A percentile compares a stretch with the other conserved stretches of the same genome.
phyloP scores from a whole-genome alignment of 2,329 filamentous ascomycete genomes.

The Apiospora sp. region DNA sequence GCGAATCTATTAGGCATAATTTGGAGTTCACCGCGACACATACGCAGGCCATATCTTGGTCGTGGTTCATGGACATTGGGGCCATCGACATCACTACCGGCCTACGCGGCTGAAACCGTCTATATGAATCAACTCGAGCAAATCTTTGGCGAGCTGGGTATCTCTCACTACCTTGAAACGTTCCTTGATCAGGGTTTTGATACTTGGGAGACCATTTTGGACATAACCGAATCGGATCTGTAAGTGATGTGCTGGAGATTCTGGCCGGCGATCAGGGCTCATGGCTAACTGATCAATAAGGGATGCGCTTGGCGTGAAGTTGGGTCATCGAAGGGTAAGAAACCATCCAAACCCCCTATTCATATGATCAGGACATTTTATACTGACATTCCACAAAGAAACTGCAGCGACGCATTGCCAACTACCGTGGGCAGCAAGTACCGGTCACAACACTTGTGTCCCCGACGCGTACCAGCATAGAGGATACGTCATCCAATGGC shows the following conservation, averaged over 20 bases:
- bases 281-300: conserved; percentile 48
- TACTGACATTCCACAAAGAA: conserved; percentile 58
- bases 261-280: neutral
- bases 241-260: conserved; percentile 49
- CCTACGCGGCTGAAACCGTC: conserved; percentile 32
- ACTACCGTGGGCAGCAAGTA: conserved; percentile 70
- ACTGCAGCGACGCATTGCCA: conserved; percentile 83
- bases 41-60: conserved; percentile 4
- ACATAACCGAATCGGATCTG: conserved; percentile 87
- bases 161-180: conserved; percentile 77
- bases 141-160: conserved; percentile 77
- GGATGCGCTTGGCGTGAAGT: conserved; percentile 77
- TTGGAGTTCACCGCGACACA: neutral
- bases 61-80: conserved; percentile 20
- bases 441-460: conserved; percentile 61
- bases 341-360: neutral
- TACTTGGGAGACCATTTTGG: conserved; percentile 82
- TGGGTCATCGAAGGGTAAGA: conserved; percentile 80
- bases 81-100: neutral
- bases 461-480: conserved; percentile 57
- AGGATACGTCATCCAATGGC: conserved; percentile 63
- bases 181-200: conserved; percentile 85
- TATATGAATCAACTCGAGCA: conserved; percentile 69
- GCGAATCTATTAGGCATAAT: neutral
- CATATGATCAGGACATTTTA: neutral